These are phyloP conservation scores for Fusarium hostae DNA, from an alignment of 2,329 filamentous ascomycete species.

Conservation along the genomic window DNA sequence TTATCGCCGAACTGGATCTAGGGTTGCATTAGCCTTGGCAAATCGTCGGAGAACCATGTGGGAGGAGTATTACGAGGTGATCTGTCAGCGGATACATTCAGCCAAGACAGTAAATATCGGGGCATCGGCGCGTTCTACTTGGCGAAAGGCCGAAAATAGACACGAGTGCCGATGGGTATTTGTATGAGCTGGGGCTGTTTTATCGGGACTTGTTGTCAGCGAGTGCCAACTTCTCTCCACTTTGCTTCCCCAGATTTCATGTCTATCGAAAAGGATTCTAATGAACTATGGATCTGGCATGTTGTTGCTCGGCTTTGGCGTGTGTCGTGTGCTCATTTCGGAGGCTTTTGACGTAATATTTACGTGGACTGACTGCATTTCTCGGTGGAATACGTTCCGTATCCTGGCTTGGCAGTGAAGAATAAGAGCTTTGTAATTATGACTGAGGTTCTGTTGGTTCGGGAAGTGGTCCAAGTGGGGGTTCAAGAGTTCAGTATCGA, in stretches of 20 bases:
- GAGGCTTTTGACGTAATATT: neutral
- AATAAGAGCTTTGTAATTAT: neutral
- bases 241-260: neutral
- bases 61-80: neutral
- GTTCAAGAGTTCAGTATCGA: neutral
- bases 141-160: neutral
- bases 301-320: too few species aligned
- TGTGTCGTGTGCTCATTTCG: neutral
- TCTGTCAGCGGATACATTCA: neutral
- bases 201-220: neutral
- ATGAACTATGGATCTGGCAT: neutral
- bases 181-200: neutral
- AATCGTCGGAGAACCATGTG: neutral
- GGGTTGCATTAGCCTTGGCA: neutral
- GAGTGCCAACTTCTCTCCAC: neutral
- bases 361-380: neutral
- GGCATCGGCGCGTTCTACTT: rapidly evolving
- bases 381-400: neutral
- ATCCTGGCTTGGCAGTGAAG: neutral
- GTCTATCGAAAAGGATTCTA: neutral
- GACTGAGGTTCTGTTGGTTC: neutral
- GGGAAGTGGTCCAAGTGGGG: neutral
- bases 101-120: neutral
- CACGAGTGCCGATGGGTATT: neutral
- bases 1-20: neutral